Evolutionary conservation across 768 basidiomycete species (phyloP).

Genomic region (Mycena indigotica): DNA sequence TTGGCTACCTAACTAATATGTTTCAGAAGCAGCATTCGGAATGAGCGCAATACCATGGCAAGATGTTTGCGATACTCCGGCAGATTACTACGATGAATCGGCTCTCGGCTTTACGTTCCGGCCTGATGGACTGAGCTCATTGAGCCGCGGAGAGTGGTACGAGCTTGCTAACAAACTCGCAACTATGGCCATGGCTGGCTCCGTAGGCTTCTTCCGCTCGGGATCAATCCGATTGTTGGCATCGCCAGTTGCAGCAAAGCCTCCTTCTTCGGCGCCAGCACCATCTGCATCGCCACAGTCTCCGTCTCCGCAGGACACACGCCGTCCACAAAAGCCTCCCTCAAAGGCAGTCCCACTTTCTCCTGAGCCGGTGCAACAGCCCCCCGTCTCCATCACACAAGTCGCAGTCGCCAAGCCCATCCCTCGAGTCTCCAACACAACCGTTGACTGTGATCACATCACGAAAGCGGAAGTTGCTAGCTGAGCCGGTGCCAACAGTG

Average conservation of each 20-base stretch:
- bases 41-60: slow-evolving; percentile 5
- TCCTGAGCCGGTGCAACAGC: no score
- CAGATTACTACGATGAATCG: slow-evolving; percentile 5
- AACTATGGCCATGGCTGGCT: slow-evolving; percentile 3
- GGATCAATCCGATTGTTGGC: not conserved
- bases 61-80: not conserved
- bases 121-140: not conserved
- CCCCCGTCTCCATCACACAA: not conserved
- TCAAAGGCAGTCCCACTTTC: no score
- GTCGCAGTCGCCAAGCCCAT: not conserved
- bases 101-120: not conserved
- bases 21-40: slow-evolving; percentile 5
- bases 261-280: not conserved
- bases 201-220: slow-evolving; percentile 4
- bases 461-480: not conserved
- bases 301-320: no score
- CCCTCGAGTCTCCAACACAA: not conserved
- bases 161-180: not conserved
- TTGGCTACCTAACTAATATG: not conserved
- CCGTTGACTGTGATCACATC: not conserved
- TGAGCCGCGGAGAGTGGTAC: not conserved
- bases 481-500: not conserved
- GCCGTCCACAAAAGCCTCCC: no score
- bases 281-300: no score
- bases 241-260: not conserved